Evolutionary conservation across 1,284 basidiomycete species (phyloP), one percentile per base, ranked within the genome.

Genomic region (Inonotus hispidus): DNA sequence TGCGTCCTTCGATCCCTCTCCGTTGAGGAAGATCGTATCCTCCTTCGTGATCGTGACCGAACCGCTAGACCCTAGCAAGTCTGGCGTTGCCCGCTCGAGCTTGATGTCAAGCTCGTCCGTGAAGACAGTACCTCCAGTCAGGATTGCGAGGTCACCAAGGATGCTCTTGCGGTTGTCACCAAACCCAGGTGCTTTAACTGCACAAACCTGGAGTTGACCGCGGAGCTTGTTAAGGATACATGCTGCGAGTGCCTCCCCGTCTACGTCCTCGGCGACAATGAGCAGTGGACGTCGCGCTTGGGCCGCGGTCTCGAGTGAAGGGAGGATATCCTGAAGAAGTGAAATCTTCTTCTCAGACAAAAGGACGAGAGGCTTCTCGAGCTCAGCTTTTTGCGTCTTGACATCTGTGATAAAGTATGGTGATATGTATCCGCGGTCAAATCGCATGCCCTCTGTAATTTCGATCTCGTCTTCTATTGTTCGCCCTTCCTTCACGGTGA

Each of bases 401-500:
- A 96, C 91, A 78, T 99, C 95, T 70, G 96, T 99, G 78, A 99
- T 90, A 75, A 99, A 97, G 85, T 98, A 98, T 1, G 96, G 95
- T 1, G 93, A 95, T 77, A 98, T 97, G 85, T 88, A 99, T 49
- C 96, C 96, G 59, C 96, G 92, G 85, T 99, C 96, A 79, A 99
- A 98, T 71, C 95, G 88, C 96, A 98, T 99, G 73, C 96, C 96
- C 79, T 99, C 96, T 35, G 96, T 98, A 72, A 99, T 95, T 76
- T 99, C 96, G 72, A 98, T 98, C 79, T 98, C 91, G 73, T 99
- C 96, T 70, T 98, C 94, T 67, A 96, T 96, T 13, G 96, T 98
- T 66, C 90, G 87, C 60, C 96, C 96, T 77, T 98, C 96, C 82
- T 97, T 98, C 75, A 99, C 95, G 64, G 96, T 99, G 80, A 99